phyloP scores from a whole-genome alignment of 2,329 filamentous ascomycete species.

The Zalaria sp. region DNA sequence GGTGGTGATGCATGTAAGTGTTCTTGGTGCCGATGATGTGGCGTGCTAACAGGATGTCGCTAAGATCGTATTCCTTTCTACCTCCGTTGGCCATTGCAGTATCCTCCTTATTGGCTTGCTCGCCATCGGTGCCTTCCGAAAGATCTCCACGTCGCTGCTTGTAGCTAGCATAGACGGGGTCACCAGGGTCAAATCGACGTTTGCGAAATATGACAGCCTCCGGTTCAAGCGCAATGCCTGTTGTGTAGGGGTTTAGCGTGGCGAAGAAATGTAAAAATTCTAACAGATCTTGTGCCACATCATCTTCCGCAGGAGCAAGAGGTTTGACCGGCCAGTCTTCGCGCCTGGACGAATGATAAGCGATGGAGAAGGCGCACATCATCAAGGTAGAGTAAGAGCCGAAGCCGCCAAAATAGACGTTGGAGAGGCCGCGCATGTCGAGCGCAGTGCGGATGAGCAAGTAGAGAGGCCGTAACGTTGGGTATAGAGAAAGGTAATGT shows the following conservation, averaged over 20 bases:
- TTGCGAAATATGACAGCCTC: slow-evolving; percentile 17
- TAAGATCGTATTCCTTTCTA: no score
- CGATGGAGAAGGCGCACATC: slow-evolving; percentile 19
- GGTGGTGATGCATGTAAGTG: slow-evolving; percentile 23
- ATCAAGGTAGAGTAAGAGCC: slow-evolving; percentile 42
- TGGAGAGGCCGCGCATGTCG: slow-evolving; percentile 33
- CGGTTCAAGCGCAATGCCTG: slow-evolving; percentile 37
- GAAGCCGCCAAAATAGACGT: slow-evolving; percentile 34
- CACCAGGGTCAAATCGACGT: slow-evolving; percentile 14
- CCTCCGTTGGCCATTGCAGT: no score
- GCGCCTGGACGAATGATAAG: no score
- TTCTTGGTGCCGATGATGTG: neutral
- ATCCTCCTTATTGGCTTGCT: no score
- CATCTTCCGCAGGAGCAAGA: no score
- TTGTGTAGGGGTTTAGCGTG: slow-evolving; percentile 28
- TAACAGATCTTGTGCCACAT: slow-evolving; percentile 21
- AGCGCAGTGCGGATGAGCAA: slow-evolving; percentile 35
- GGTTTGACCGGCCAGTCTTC: no score
- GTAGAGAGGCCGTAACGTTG: slow-evolving; percentile 36
- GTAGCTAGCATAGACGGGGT: slow-evolving; percentile 1
- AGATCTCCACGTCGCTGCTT: no score
- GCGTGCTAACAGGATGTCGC: no score
- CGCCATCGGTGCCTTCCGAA: no score
- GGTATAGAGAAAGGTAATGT: slow-evolving; percentile 34
- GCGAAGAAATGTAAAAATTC: slow-evolving; percentile 37